phyloP scores from a whole-genome alignment of 2,329 filamentous ascomycete species.

The Parasarocladium wereldwijsianum region DNA sequence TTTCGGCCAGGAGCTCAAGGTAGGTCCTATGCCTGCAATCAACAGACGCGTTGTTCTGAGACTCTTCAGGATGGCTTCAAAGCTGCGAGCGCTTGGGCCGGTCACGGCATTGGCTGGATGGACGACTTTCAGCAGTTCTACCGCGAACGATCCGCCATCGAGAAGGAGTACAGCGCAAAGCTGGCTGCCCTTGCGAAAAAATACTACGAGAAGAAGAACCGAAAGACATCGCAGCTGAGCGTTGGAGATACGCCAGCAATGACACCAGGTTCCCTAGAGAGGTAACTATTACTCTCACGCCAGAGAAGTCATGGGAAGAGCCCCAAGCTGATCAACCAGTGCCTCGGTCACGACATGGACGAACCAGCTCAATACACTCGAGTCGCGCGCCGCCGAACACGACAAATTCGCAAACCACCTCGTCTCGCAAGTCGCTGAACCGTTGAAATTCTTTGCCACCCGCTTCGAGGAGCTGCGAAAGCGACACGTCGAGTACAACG shows the following conservation, averaged over 20 bases:
- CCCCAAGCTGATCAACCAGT: no score
- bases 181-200: slow-evolving; percentile 81
- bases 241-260: slow-evolving; percentile 87
- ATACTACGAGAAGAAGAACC: slow-evolving; percentile 93
- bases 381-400: slow-evolving; percentile 77
- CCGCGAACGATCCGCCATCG: slow-evolving; percentile 81
- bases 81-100: slow-evolving; percentile 82
- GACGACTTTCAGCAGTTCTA: slow-evolving; percentile 97
- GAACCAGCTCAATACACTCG: slow-evolving; percentile 80
- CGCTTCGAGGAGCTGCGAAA: slow-evolving; percentile 90
- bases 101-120: slow-evolving; percentile 81
- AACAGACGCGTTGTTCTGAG: slow-evolving; percentile 1
- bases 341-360: slow-evolving; percentile 96
- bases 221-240: slow-evolving; percentile 73
- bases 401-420: slow-evolving; percentile 72
- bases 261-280: slow-evolving; percentile 91
- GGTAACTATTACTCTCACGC: slow-evolving; percentile 35
- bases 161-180: slow-evolving; percentile 92
- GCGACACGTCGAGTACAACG: slow-evolving; percentile 75
- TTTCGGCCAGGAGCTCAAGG: slow-evolving; percentile 91
- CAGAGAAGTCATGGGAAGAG: no score
- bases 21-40: slow-evolving; percentile 21
- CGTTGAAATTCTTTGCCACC: slow-evolving; percentile 56
- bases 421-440: slow-evolving; percentile 68
- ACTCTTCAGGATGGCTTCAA: slow-evolving; percentile 77